A percentile compares a stretch with the other conserved stretches of the same genome.
These are phyloP conservation scores for Austroboletus eburneus DNA, from an alignment of 768 basidiomycete species.

Conservation along the genomic window DNA sequence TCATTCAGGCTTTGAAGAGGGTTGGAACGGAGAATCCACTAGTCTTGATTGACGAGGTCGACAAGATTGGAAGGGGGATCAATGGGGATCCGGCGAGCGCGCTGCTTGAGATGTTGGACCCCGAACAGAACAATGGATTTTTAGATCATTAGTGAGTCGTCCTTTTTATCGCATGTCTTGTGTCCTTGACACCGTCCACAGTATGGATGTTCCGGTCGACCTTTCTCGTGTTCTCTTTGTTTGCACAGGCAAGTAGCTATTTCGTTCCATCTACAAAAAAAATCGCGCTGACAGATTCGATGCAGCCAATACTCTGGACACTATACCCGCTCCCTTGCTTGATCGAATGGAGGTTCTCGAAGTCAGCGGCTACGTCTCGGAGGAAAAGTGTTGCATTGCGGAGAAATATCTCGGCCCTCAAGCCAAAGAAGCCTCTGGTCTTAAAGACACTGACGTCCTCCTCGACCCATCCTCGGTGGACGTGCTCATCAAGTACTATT, in stretches of 20 bases:
- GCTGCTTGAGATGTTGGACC: conserved; percentile 88
- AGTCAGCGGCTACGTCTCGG: conserved; percentile 91
- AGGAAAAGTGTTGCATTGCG: conserved; percentile 88
- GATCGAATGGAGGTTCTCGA: conserved; percentile 97
- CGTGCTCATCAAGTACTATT: conserved; percentile 92
- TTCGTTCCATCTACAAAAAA: neutral
- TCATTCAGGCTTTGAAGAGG: conserved; percentile 89
- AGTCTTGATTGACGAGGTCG: conserved; percentile 92
- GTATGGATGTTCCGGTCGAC: conserved; percentile 96
- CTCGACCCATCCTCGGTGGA: conserved; percentile 78
- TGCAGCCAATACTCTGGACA: conserved; percentile 85
- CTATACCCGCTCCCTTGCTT: conserved; percentile 88
- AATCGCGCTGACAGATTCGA: conserved; percentile 5
- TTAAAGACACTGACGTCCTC: conserved; percentile 79
- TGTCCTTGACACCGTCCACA: too few relatives aligned
- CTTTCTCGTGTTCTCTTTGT: conserved; percentile 95
- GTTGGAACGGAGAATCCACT: conserved; percentile 93
- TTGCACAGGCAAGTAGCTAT: conserved; percentile 60
- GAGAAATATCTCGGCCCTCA: conserved; percentile 87
- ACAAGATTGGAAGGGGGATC: conserved; percentile 88
- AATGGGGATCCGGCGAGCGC: conserved; percentile 94
- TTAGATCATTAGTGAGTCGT: conserved; percentile 85
- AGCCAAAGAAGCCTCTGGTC: conserved; percentile 85
- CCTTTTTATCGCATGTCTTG: too few relatives aligned
- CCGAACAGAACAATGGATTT: conserved; percentile 93